Percentiles rank a stretch among this genome's conserved stretches.
Conservation (phyloP, 805 yeast species). For the Tetrapisispora iriomotensis region DNA sequence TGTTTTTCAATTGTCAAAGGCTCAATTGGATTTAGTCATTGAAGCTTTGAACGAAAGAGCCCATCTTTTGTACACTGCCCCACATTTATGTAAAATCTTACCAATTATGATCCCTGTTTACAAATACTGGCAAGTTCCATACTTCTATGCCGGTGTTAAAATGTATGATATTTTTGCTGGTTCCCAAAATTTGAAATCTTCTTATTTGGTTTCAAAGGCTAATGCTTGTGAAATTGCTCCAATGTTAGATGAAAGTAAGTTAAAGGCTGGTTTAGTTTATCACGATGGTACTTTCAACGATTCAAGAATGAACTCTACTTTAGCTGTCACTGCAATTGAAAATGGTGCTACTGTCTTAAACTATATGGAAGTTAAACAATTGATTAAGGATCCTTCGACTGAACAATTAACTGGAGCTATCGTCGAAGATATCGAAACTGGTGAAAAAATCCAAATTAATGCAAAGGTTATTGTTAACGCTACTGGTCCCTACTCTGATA, state of each 20-base stretch:
- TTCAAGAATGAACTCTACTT: conserved; percentile 76
- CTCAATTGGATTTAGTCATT: conserved; percentile 77
- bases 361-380: conserved; percentile 71
- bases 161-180: conserved; percentile 92
- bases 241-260: conserved; percentile 64
- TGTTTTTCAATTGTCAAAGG: conserved; percentile 81
- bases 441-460: conserved; percentile 47
- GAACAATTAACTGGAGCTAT: conserved; percentile 63
- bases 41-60: conserved; percentile 85
- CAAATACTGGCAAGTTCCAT: conserved; percentile 92
- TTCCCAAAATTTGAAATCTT: conserved; percentile 65
- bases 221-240: conserved; percentile 71
- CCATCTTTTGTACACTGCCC: conserved; percentile 81
- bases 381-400: conserved; percentile 52
- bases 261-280: conserved; percentile 87
- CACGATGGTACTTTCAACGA: conserved; percentile 95
- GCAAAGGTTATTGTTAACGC: conserved; percentile 81
- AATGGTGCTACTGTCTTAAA: conserved; percentile 85
- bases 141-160: conserved; percentile 84
- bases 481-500: conserved; percentile 89
- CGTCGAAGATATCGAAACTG: conserved; percentile 64
- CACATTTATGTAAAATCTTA: conserved; percentile 74
- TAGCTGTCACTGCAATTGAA: conserved; percentile 78
- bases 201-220: conserved; percentile 60
- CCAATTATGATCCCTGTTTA: conserved; percentile 96